phyloP scores from a whole-genome alignment of 495 filamentous ascomycete genomes.

The Bacidia gigantensis region DNA sequence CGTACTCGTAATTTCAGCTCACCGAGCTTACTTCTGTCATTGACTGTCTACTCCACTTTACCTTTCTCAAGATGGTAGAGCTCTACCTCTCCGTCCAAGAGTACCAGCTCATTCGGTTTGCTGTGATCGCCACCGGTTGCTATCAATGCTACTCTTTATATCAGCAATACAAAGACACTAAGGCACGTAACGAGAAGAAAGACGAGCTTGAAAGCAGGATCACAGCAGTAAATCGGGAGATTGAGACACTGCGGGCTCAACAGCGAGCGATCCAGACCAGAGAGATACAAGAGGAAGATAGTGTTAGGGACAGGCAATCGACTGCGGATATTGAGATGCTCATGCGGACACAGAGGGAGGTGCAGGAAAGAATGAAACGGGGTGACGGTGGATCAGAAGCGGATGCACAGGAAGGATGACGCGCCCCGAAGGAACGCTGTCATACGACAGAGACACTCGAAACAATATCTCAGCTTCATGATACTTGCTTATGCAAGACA shows the following conservation, averaged over 20 bases:
- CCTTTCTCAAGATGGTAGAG: slow-evolving; percentile 2
- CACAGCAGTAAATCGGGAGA: background rate
- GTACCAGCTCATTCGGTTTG: slow-evolving; percentile 6
- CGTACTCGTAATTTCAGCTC: background rate
- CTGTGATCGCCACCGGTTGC: slow-evolving; percentile 1
- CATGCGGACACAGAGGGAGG: too few relatives aligned
- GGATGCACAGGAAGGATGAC: too few relatives aligned
- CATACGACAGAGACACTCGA: too few relatives aligned
- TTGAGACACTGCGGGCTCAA: background rate
- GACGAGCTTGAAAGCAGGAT: background rate
- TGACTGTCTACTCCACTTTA: background rate
- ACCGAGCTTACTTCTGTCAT: too few relatives aligned
- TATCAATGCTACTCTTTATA: slow-evolving; percentile 3
- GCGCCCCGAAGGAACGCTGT: too few relatives aligned
- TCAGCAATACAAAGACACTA: background rate
- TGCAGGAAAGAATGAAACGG: too few relatives aligned
- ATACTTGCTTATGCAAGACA: too few relatives aligned
- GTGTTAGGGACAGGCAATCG: background rate
- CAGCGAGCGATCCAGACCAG: background rate
- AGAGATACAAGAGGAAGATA: background rate
- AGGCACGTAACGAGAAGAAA: background rate
- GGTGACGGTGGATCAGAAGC: too few relatives aligned
- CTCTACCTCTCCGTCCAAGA: slow-evolving; percentile 10
- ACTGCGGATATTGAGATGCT: too few relatives aligned
- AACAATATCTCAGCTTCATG: too few relatives aligned